These are phyloP conservation scores for Prunella vulgaris DNA, from an alignment of 257 asterid genomes.

Conservation along the genomic window DNA sequence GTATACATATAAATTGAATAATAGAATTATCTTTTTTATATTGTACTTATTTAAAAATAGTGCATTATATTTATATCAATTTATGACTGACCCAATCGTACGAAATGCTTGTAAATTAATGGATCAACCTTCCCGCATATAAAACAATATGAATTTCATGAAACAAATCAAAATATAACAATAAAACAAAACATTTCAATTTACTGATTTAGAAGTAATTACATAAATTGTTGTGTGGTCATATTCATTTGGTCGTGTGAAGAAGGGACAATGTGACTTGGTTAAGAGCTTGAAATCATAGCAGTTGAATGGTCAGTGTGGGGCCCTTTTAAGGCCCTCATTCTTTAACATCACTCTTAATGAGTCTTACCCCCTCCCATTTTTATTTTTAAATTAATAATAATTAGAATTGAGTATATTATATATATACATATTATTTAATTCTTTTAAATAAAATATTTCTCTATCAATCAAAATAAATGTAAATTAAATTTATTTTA, in stretches of 20 bases:
- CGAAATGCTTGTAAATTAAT: too few relatives aligned
- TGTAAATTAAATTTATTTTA: too few relatives aligned
- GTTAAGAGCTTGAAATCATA: constrained; percentile 25
- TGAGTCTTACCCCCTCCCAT: neutral
- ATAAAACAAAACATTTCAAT: neutral
- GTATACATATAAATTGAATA: too few relatives aligned
- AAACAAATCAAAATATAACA: neutral
- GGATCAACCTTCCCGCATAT: too few relatives aligned
- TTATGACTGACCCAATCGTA: neutral
- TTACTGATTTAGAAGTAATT: neutral
- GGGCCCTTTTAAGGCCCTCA: neutral
- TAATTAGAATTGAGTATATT: too few relatives aligned
- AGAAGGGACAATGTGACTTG: constrained; percentile 10
- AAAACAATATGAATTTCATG: neutral
- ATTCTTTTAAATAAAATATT: too few relatives aligned
- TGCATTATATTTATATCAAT: neutral
- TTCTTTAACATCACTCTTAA: neutral
- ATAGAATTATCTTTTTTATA: too few relatives aligned
- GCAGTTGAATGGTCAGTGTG: constrained; percentile 29
- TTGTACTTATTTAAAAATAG: too few relatives aligned
- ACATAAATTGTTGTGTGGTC: neutral
- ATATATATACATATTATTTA: neutral
- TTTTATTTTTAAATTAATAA: too few relatives aligned
- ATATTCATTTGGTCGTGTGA: neutral
- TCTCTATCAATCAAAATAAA: too few relatives aligned